phyloP scores from a whole-genome alignment of 768 basidiomycete genomes.

The Cystofilobasidium capitatum region DNA sequence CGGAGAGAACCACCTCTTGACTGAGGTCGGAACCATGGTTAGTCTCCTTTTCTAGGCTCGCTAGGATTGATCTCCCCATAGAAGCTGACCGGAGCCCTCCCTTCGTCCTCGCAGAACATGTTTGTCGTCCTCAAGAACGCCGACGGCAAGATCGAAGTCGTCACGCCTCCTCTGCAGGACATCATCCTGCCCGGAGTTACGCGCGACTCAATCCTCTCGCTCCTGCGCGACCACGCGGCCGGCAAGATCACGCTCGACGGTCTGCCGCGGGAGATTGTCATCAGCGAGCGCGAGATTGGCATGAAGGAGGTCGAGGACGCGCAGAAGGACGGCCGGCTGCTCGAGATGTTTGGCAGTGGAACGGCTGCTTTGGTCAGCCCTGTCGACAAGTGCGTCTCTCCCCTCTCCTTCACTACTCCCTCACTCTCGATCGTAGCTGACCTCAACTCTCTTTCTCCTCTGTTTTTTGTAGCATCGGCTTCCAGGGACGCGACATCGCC shows the following conservation, averaged over 20 bases:
- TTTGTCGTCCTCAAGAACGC: constrained; percentile 52
- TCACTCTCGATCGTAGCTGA: not conserved
- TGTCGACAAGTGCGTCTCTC: constrained; percentile 22
- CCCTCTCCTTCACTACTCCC: not conserved
- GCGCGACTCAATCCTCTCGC: constrained; percentile 26
- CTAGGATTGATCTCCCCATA: not conserved
- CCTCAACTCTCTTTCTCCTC: not conserved
- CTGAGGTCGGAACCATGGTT: constrained; percentile 61
- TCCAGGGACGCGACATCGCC: constrained; percentile 49
- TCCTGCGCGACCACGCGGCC: constrained; percentile 20
- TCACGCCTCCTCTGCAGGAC: constrained; percentile 82
- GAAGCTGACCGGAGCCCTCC: not conserved
- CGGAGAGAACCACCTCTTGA: constrained; percentile 51
- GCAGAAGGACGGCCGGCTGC: constrained; percentile 42
- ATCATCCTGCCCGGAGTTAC: constrained; percentile 61
- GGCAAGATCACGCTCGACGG: constrained; percentile 40
- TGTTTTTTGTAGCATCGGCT: constrained; percentile 46
- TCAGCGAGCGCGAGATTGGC: constrained; percentile 61
- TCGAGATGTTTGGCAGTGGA: constrained; percentile 49
- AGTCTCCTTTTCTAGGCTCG: not conserved
- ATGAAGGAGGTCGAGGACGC: constrained; percentile 63
- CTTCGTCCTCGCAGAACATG: constrained; percentile 45
- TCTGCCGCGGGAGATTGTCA: constrained; percentile 50
- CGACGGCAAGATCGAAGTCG: constrained; percentile 59
- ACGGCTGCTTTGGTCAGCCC: constrained; percentile 15